Conservation (phyloP, 179 eudicot species). For the Camellia oleifera region DNA sequence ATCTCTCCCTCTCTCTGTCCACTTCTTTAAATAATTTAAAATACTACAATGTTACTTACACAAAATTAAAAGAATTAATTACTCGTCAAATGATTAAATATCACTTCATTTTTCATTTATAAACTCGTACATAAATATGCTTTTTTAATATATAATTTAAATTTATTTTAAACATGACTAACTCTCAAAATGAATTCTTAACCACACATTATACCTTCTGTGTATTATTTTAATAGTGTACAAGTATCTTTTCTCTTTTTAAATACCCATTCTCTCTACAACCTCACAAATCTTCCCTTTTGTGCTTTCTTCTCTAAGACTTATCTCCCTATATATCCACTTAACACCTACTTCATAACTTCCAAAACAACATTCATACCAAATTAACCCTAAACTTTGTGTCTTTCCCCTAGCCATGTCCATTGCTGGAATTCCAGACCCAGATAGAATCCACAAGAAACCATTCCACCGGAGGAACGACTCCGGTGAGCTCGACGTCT, state of each 20-base stretch:
- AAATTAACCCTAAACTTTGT: background rate
- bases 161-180: no score
- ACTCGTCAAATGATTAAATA: no score
- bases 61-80: no score
- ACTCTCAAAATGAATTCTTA: no score
- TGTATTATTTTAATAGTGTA: no score
- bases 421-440: slow-evolving; percentile 12
- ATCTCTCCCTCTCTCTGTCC: slow-evolving; percentile 7
- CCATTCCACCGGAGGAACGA: slow-evolving; percentile 40
- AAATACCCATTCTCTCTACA: slow-evolving; percentile 18
- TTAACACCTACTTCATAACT: background rate
- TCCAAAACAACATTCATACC: no score
- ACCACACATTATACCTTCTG: no score
- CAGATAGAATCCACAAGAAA: slow-evolving; percentile 31
- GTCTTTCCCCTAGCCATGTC: slow-evolving; percentile 29
- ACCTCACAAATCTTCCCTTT: slow-evolving; percentile 1
- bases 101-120: no score
- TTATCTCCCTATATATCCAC: slow-evolving; percentile 8
- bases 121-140: no score
- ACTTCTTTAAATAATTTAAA: slow-evolving; percentile 17
- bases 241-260: background rate
- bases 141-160: no score
- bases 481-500: slow-evolving; percentile 79
- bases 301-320: background rate
- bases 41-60: no score